Evolutionary conservation across 176 grass and related monocot species (phyloP).

Genomic region (Oryza meyeriana): DNA sequence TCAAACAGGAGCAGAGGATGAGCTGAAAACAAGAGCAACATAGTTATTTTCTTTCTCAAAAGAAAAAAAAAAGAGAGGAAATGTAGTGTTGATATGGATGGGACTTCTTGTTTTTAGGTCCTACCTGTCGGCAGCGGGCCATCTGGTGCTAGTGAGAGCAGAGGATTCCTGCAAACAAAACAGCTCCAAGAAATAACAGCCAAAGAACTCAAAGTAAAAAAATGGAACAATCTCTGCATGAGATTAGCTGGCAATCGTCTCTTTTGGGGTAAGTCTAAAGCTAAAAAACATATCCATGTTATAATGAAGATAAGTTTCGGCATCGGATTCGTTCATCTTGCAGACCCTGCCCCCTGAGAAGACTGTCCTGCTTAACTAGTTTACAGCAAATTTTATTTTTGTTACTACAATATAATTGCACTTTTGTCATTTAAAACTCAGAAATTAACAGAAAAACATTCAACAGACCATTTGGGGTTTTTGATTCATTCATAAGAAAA

Average conservation of each 20-base stretch:
- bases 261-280: constrained; percentile 52
- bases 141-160: constrained; percentile 22
- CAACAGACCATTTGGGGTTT: not conserved
- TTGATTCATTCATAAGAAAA: not conserved
- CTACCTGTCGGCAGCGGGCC: constrained; percentile 44
- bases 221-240: constrained; percentile 51
- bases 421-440: constrained; percentile 1
- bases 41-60: not conserved
- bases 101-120: constrained; percentile 25
- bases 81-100: constrained; percentile 8
- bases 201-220: constrained; percentile 46
- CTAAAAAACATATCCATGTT: constrained; percentile 50
- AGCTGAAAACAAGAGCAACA: constrained; percentile 23
- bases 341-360: constrained; percentile 39
- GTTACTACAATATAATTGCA: constrained; percentile 6
- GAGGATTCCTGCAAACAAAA: constrained; percentile 61
- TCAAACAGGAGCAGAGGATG: constrained; percentile 16
- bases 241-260: constrained; percentile 65
- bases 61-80: constrained; percentile 10
- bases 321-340: constrained; percentile 35
- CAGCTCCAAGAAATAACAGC: constrained; percentile 50
- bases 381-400: constrained; percentile 20
- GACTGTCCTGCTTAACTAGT: constrained; percentile 28
- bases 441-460: constrained; percentile 3
- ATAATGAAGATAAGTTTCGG: constrained; percentile 43